These are phyloP conservation scores for Moricandia arvensis DNA, from an alignment of 345 rosid species.

Conservation along the genomic window DNA sequence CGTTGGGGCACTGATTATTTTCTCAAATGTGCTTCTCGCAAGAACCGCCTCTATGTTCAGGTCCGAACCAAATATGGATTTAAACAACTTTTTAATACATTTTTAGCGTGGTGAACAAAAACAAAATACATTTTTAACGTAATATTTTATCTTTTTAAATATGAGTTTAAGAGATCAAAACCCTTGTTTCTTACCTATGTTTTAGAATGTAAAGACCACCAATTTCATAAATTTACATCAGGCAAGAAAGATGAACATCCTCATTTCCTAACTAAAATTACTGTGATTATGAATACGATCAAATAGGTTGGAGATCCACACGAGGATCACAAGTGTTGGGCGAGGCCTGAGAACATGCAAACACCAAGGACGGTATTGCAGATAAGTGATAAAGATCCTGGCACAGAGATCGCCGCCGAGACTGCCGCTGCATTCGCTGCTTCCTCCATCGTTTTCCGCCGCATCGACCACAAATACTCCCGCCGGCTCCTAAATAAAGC, in stretches of 20 bases:
- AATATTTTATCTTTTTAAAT: not conserved
- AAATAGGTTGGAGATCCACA: conserved; percentile 73
- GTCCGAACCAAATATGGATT: conserved; percentile 27
- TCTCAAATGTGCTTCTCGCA: conserved; percentile 55
- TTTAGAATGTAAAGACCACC: not conserved
- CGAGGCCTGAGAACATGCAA: conserved; percentile 76
- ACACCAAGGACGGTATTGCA: conserved; percentile 65
- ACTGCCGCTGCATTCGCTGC: conserved; percentile 85
- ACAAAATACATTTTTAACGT: not conserved
- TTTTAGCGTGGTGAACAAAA: too few relatives aligned
- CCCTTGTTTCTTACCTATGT: not conserved
- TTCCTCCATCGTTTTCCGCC: conserved; percentile 66
- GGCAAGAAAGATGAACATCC: not conserved
- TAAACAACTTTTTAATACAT: not conserved
- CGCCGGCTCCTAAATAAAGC: conserved; percentile 81
- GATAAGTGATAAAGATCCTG: conserved; percentile 53
- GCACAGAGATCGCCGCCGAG: conserved; percentile 84
- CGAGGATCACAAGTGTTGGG: conserved; percentile 80
- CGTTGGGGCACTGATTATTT: conserved; percentile 97
- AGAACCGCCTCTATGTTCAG: conserved; percentile 64
- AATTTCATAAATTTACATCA: not conserved
- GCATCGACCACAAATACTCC: conserved; percentile 47
- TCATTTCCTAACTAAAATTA: not conserved
- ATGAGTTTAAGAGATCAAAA: not conserved
- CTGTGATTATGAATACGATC: conserved; percentile 14